Conservation (phyloP, 1,139 yeast genomes). For the Meyerozyma carpophila region DNA sequence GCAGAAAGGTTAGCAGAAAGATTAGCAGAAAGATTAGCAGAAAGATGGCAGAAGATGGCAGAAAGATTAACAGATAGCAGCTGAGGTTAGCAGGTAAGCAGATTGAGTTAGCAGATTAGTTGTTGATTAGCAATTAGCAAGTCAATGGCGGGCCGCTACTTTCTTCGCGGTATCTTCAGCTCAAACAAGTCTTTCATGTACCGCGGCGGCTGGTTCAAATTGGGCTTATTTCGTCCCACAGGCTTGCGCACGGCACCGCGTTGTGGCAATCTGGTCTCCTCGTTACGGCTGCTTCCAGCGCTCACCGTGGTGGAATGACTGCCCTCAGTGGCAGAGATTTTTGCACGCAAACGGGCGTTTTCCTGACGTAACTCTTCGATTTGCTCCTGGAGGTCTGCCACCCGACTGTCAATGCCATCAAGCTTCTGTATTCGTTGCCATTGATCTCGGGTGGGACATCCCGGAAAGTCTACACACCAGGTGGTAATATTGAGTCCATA, state of each 20-base stretch:
- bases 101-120: too few species aligned
- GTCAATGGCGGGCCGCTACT: too few species aligned
- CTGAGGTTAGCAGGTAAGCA: too few species aligned
- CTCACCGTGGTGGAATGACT: not conserved
- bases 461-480: constrained; percentile 60
- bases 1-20: not conserved
- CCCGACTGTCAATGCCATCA: constrained; percentile 22
- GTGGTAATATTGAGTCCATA: constrained; percentile 61
- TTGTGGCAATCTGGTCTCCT: not conserved
- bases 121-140: too few species aligned
- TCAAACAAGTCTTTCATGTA: constrained; percentile 39
- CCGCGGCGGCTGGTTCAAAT: constrained; percentile 41
- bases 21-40: too few species aligned
- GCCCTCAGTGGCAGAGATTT: constrained; percentile 9
- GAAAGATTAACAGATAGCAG: too few species aligned
- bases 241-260: not conserved
- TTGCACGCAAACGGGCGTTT: constrained; percentile 24
- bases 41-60: too few species aligned
- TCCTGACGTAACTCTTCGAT: constrained; percentile 18
- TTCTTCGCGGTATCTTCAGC: not conserved
- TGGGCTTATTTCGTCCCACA: constrained; percentile 18
- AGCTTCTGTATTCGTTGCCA: constrained; percentile 28
- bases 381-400: constrained; percentile 17
- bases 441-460: constrained; percentile 31
- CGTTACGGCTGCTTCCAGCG: not conserved